Base-by-base conservation (phyloP, 2,329 filamentous ascomycete species). In the Albifimbria verrucaria region DNA sequence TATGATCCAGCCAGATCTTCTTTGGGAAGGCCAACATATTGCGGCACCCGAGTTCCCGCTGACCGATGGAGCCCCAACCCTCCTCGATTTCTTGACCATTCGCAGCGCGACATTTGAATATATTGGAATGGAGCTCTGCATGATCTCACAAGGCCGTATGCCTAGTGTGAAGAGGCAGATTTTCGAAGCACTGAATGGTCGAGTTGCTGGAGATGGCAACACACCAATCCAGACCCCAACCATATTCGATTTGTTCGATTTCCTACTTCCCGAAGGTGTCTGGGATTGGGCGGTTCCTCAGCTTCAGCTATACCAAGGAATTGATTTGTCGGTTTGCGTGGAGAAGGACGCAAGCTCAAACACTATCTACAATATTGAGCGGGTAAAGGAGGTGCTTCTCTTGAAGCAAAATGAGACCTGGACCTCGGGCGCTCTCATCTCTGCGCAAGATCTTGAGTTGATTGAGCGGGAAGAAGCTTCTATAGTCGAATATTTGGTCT, bases 211-310 rank as follows among this genome's bases (percentile, higher is more conserved):
- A 18, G 81, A 87, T 15, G 83, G 83, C 54, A 86, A 87, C 47
- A 82, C 89, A 51, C 76, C 84, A 5, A 75, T 88, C 36, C 74
- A 77, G 24, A 88, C 91, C 53, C 81, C 87, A 1, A 92, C 89
- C 3, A 81, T 97, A 7, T 96, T 97, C 64, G 92, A 97, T 59
- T 79, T 97, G 21, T 94, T 96, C 62, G 94, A 99, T 71, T 97
- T 97, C 63, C 81, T 94, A 55, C 70, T 80, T 2, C 67, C 77
- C 20, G 77, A 78, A 45, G 75, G 69, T 17, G 65, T 75, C n/a
- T 83, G 81, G 74, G 69, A 74, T 22, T 68, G 74, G 4, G 65
- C 79, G 2, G 69, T 80, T 2, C 83, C 85, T 3, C 68, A 76
- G 5, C 73, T 89, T 20, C 72, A 76, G 41, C 82, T 82, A 55